These are phyloP conservation scores for Fusarium pseudocircinatum DNA, from an alignment of 2,329 filamentous ascomycete species.

Conservation along the genomic window DNA sequence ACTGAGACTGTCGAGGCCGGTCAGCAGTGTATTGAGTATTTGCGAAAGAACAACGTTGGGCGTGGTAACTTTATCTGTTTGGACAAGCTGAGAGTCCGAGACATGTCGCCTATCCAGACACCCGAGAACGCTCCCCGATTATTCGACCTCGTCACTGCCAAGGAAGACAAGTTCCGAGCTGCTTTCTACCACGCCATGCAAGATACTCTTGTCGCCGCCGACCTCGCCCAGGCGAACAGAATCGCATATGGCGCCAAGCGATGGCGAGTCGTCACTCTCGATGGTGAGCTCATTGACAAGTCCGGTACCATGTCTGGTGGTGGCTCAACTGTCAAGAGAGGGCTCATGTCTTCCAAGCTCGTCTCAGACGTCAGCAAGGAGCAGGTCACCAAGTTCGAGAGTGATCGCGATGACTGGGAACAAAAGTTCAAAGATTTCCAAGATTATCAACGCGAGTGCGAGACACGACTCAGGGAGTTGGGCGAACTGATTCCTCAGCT, in stretches of 20 bases:
- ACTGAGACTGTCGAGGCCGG: conserved; percentile 96
- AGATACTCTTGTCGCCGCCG: conserved; percentile 91
- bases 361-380: conserved; percentile 88
- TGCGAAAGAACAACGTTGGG: conserved; percentile 96
- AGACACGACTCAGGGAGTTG: conserved; percentile 76
- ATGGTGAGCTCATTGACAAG: conserved; percentile 95
- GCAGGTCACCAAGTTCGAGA: conserved; percentile 86
- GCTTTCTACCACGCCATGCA: conserved; percentile 97
- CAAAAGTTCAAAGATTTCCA: conserved; percentile 83
- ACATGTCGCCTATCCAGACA: conserved; percentile 83
- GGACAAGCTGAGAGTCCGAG: conserved; percentile 82
- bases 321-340: conserved; percentile 88
- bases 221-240: conserved; percentile 94
- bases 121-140: conserved; percentile 92
- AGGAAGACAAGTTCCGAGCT: conserved; percentile 85
- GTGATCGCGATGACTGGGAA: conserved; percentile 86
- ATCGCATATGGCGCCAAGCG: conserved; percentile 94
- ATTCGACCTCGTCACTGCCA: conserved; percentile 91
- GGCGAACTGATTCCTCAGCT: conserved; percentile 82
- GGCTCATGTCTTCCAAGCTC: conserved; percentile 96
- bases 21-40: conserved; percentile 97
- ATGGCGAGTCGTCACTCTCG: conserved; percentile 96
- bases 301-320: conserved; percentile 99
- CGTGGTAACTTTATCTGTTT: conserved; percentile 97
- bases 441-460: conserved; percentile 82